phyloP scores from a whole-genome alignment of 139 green algal genomes.

The Picochlorum sp. region DNA sequence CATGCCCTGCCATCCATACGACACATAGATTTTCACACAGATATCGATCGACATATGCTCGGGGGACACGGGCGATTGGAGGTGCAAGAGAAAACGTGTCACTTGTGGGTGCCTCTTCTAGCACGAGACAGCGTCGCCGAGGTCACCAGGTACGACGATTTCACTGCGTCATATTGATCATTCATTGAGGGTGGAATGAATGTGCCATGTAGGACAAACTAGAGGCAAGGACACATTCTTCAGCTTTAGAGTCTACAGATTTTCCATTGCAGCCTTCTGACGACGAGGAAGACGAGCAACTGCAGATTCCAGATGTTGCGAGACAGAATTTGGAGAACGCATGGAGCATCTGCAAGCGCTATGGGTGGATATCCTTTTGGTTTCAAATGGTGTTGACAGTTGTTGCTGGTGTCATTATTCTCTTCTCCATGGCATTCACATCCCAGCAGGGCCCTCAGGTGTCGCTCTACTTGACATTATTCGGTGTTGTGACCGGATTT shows the following conservation, averaged over 20 bases:
- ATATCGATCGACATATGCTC: too few species aligned
- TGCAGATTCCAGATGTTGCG: slow-evolving; percentile 28
- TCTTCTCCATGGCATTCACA: slow-evolving; percentile 93
- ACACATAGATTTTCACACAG: too few species aligned
- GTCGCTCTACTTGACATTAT: slow-evolving; percentile 83
- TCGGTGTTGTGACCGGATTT: slow-evolving; percentile 85
- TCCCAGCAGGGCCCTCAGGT: slow-evolving; percentile 66
- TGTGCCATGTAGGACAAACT: too few species aligned
- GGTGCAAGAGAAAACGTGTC: too few species aligned
- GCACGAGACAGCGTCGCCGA: too few species aligned
- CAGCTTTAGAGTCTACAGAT: neutral
- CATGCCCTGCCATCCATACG: too few species aligned
- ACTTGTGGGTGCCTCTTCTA: too few species aligned
- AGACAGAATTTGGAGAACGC: slow-evolving; percentile 29
- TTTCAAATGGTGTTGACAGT: slow-evolving; percentile 82
- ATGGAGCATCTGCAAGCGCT: slow-evolving; percentile 34
- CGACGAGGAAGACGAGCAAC: neutral
- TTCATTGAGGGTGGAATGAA: too few species aligned
- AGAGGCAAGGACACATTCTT: too few species aligned
- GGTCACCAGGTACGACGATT: too few species aligned
- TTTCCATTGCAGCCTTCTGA: neutral
- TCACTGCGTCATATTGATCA: too few species aligned
- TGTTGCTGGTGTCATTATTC: slow-evolving; percentile 80
- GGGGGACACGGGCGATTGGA: too few species aligned
- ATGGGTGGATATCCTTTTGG: slow-evolving; percentile 92